Base-by-base conservation (phyloP, 352 stramenopile genomes). In the Phytophthora syringae region DNA sequence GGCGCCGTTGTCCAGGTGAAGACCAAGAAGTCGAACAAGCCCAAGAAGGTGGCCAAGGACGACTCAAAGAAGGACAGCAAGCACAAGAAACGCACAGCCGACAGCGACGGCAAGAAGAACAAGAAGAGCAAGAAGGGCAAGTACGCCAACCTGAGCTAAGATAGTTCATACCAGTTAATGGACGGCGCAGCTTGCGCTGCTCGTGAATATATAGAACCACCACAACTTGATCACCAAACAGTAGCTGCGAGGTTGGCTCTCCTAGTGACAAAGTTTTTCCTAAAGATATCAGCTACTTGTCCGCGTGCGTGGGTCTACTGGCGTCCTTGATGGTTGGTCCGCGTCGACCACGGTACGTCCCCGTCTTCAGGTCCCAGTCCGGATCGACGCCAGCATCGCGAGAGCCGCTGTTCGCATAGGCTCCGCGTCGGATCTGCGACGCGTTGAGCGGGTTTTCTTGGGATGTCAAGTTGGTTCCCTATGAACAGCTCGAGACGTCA, bases 321-420 rank as follows among this genome's bases (percentile, higher is more conserved):
- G 62, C 24, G 43, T 52, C 28, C 44, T 84, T 75, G 22, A 71
- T 39, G 22, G 53, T 70, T 34, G 54, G 54, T 25, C 72, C 74
- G 51, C 82, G 78, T 51, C 84, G 72, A 5, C 77, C 84, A 43
- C 75, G 53, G 61, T 82, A 95, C 42, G 81, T 88, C 71, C 87
- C 80, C 47, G 78, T 91, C 32, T 65, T 64, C 48, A 92, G 75
- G 64, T 95, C 85, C 81, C 84, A 96, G 73, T 94, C 84, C 50
- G 85, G 86, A 62, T 96, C 88, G 6, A 83, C 80, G 32, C 88
- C 88, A 5, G 80, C 84, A 59, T 96, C 88, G 30, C 76, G 76
- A 18, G 82, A 94, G 57, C 85, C 86, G 11, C 87, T 83, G 70
- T 96, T 96, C 18, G 88, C 67, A 72, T 95, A 96, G 18, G 75